Conservation (phyloP, 108 stramenopile species). For the Skeletonema grethae region DNA sequence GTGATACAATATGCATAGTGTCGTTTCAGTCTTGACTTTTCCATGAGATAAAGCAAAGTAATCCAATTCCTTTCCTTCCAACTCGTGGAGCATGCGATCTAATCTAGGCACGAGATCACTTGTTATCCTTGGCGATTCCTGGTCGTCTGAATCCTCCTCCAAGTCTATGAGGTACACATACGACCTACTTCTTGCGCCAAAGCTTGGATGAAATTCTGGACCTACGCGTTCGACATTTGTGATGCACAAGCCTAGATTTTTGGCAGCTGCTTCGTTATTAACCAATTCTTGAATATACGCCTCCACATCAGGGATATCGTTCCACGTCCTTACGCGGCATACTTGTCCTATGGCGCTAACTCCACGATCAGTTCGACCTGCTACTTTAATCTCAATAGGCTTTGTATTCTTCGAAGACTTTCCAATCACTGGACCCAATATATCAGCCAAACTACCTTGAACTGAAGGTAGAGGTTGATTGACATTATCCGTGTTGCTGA, state of each 20-base stretch:
- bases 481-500: not conserved
- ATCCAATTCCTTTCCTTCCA: slow-evolving; percentile 61
- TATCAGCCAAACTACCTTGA: slow-evolving; percentile 64
- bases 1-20: slow-evolving; percentile 56
- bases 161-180: slow-evolving; percentile 76
- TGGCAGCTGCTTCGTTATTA: not conserved
- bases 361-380: slow-evolving; percentile 80
- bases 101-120: slow-evolving; percentile 28
- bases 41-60: slow-evolving; percentile 73
- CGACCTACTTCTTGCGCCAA: slow-evolving; percentile 67
- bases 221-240: slow-evolving; percentile 39
- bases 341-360: slow-evolving; percentile 75
- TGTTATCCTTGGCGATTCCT: not conserved
- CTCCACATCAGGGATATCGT: slow-evolving; percentile 13
- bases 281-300: slow-evolving; percentile 23
- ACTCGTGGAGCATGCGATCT: slow-evolving; percentile 49
- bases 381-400: slow-evolving; percentile 63
- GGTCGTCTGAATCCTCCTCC: slow-evolving; percentile 3
- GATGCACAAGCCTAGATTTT: slow-evolving; percentile 13
- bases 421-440: slow-evolving; percentile 48
- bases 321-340: slow-evolving; percentile 67
- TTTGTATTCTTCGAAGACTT: slow-evolving; percentile 10
- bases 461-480: slow-evolving; percentile 53
- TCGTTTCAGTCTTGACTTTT: slow-evolving; percentile 68
- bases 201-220: slow-evolving; percentile 71